Evolutionary conservation across 192 early-diverging fungal genomes (phyloP), one percentile per base, ranked within the genome.

Genomic region (Diversispora eburnea): DNA sequence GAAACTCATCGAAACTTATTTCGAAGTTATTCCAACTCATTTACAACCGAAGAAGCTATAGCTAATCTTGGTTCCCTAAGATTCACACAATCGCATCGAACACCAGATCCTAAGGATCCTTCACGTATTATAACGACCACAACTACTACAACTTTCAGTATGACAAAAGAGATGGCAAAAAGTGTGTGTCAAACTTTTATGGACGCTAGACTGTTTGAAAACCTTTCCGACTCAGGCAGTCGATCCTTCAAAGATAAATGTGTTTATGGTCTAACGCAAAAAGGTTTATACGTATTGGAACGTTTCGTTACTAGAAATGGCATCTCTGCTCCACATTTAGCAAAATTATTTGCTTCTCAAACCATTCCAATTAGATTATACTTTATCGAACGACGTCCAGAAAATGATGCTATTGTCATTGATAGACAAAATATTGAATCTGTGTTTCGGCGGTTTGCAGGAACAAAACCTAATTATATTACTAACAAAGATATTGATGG

Each of bases 131-230:
- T 83, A 65, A 81, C 82, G 7, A 84, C 82, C 12, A 84, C 85
- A 0, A 82, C 81, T 8, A 88, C 85, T 4, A 88, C 87, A 3
- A 86, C 85, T 9, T 86, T 88, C 60, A 85, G 81, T 10, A 83
- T 88, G 77, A 78, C 82, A 12, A 54, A 77, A 39, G 85, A 86
- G 43, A 85, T 88, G 85, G 84, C 86, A 48, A 85, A 83, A 59
- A 82, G 76, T 52, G 65, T 88, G 0, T 82, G 81, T 55, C 80
- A 84, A 56, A 78, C 83, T n/a, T 86, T 88, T 47, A 76, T 88
- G 72, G 80, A 84, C 19, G 82, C 86, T 8, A 77, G 81, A 13
- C 70, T 86, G 12, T 77, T 84, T 52, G 82, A 81, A 54, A 80
- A 78, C 20, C 77, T 80, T 4, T 46, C 75, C 0, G 86, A 88